Evolutionary conservation across 73 alveolate genomes (phyloP).

Genomic region (Paramecium sexaurelia): DNA sequence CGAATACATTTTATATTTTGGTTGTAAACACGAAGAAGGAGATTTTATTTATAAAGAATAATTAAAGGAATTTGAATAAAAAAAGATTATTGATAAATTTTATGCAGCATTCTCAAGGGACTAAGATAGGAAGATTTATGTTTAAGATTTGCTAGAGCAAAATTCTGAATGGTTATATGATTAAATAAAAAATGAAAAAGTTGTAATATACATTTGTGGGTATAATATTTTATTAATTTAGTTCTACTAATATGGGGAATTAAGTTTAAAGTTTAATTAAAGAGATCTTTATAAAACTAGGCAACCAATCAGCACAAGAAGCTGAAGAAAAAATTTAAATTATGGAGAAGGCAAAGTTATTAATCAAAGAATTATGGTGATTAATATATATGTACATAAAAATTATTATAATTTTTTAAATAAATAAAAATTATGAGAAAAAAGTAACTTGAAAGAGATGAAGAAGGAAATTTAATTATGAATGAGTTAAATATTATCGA

Average conservation of each 20-base stretch:
- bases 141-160: constrained; percentile 81
- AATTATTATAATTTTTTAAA: not conserved
- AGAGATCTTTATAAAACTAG: constrained; percentile 62
- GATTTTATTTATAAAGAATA: constrained; percentile 90
- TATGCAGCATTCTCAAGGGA: constrained; percentile 92
- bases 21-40: constrained; percentile 82
- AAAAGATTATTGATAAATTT: constrained; percentile 74
- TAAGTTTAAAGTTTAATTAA: constrained; percentile 65
- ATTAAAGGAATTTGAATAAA: constrained; percentile 72
- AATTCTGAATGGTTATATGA: constrained; percentile 53
- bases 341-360: constrained; percentile 73
- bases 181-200: constrained; percentile 45
- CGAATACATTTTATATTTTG: constrained; percentile 85
- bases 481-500: constrained; percentile 39
- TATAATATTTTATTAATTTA: not conserved
- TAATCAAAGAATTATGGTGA: constrained; percentile 85
- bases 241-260: constrained; percentile 79
- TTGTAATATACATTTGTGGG: constrained; percentile 79
- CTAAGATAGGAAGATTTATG: constrained; percentile 81
- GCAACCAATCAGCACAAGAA: constrained; percentile 43
- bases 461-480: constrained; percentile 60
- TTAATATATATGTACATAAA: not conserved
- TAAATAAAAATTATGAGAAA: not conserved
- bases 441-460: constrained; percentile 63
- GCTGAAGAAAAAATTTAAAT: constrained; percentile 52